These are phyloP conservation scores for Chlamydomonas urium DNA, from an alignment of 139 green algal species.

Conservation along the genomic window DNA sequence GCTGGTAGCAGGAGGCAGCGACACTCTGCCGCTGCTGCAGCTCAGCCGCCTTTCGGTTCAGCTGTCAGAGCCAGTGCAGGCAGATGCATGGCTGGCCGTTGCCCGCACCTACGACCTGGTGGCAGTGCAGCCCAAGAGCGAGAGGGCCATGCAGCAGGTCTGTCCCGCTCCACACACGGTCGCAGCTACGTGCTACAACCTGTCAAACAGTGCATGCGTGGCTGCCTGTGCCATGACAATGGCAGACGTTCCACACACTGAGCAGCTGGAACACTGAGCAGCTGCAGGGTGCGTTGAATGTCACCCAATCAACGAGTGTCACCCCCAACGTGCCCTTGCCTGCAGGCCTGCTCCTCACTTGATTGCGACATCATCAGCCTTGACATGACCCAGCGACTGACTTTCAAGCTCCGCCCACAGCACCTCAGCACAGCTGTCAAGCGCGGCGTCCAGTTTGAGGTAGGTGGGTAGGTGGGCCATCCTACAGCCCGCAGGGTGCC, in stretches of 20 bases:
- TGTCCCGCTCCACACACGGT: neutral
- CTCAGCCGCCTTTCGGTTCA: neutral
- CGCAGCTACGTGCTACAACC: neutral
- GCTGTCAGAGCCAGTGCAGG: neutral
- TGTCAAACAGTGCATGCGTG: no score
- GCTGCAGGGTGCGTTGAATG: no score
- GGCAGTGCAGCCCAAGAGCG: slow-evolving; percentile 49
- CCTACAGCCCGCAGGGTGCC: no score
- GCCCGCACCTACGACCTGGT: slow-evolving; percentile 54
- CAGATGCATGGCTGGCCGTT: slow-evolving; percentile 16
- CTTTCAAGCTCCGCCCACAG: slow-evolving; percentile 36
- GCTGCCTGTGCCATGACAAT: no score
- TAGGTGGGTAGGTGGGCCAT: neutral
- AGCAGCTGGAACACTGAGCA: no score
- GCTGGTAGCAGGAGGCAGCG: no score
- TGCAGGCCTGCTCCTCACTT: slow-evolving; percentile 51
- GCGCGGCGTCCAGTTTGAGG: slow-evolving; percentile 63
- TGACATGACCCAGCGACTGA: slow-evolving; percentile 41
- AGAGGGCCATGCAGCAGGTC: slow-evolving; percentile 49
- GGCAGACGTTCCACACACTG: no score
- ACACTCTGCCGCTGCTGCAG: neutral
- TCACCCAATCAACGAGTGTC: no score
- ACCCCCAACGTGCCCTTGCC: neutral
- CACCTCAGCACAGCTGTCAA: slow-evolving; percentile 40
- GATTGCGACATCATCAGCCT: slow-evolving; percentile 61